phyloP scores from a whole-genome alignment of 1,139 yeast species.

The Sugiyamaella japonica region DNA sequence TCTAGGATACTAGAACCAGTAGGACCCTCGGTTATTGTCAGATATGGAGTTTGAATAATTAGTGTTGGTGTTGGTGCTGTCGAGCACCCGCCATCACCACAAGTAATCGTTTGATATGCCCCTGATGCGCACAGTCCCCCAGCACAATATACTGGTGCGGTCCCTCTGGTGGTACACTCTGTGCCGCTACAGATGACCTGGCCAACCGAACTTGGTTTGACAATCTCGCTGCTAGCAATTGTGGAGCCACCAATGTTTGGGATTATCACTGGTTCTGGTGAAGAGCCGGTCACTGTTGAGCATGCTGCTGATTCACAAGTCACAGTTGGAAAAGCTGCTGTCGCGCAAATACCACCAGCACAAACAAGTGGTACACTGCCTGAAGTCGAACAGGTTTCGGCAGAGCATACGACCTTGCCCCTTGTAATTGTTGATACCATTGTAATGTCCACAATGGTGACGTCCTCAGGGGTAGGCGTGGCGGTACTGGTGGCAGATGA shows the following conservation, averaged over 20 bases:
- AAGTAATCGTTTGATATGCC: constrained; percentile 6
- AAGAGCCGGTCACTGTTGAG: constrained; percentile 5
- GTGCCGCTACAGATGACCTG: constrained; percentile 7
- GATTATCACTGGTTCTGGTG: constrained; percentile 7
- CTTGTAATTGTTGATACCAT: constrained; percentile 6
- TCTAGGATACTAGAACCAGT: background rate
- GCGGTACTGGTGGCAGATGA: background rate
- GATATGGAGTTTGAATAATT: constrained; percentile 1
- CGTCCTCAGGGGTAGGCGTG: background rate
- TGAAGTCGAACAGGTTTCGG: constrained; percentile 3
- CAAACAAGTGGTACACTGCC: constrained; percentile 16
- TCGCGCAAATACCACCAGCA: constrained; percentile 8
- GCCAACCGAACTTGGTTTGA: constrained; percentile 9
- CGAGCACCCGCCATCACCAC: constrained; percentile 2
- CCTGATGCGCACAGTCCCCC: constrained; percentile 13
- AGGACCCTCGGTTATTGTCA: constrained; percentile 1
- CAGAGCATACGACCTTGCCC: constrained; percentile 13
- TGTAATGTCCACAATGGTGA: background rate
- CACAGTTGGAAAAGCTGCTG: constrained; percentile 14
- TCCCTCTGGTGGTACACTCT: constrained; percentile 8
- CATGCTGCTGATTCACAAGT: constrained; percentile 8
- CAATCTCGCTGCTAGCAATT: background rate
- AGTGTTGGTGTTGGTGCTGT: constrained; percentile 9
- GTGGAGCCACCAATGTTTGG: constrained; percentile 6
- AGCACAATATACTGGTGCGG: constrained; percentile 17